These are phyloP conservation scores for Fraxinus americana DNA, from an alignment of 257 asterid genomes.

Conservation along the genomic window DNA sequence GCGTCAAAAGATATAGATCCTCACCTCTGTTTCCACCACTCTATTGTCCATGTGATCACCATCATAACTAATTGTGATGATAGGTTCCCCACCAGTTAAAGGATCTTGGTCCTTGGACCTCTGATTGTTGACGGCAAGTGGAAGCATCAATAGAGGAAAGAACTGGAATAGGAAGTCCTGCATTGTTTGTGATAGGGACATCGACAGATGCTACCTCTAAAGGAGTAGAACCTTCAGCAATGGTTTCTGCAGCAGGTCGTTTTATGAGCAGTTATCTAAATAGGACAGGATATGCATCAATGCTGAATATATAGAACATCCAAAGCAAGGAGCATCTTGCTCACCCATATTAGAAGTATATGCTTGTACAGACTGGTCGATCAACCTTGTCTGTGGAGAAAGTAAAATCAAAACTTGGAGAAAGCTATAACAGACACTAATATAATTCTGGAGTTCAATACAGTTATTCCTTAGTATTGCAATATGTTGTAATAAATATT, in stretches of 20 bases:
- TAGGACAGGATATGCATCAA: slow-evolving; percentile 1
- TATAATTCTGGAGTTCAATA: too few relatives aligned
- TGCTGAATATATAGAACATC: slow-evolving; percentile 12
- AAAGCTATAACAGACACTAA: too few relatives aligned
- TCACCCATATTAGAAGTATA: slow-evolving; percentile 38
- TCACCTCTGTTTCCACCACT: slow-evolving; percentile 43
- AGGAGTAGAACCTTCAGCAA: slow-evolving; percentile 33
- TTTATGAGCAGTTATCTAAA: slow-evolving; percentile 4
- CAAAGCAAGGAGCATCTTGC: slow-evolving; percentile 9
- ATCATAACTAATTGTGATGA: slow-evolving; percentile 36
- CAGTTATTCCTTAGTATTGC: too few relatives aligned
- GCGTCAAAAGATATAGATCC: background rate
- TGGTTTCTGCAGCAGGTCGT: slow-evolving; percentile 20
- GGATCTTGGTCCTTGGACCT: slow-evolving; percentile 42
- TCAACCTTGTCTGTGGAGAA: too few relatives aligned
- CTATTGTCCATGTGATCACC: slow-evolving; percentile 23
- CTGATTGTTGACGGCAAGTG: slow-evolving; percentile 33
- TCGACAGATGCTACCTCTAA: slow-evolving; percentile 31
- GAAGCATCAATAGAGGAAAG: slow-evolving; percentile 30
- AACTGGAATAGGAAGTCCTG: slow-evolving; percentile 30
- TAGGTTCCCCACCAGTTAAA: slow-evolving; percentile 39
- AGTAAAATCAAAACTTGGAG: too few relatives aligned
- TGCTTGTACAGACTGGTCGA: too few relatives aligned
- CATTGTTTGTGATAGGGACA: slow-evolving; percentile 28
- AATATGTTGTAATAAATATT: too few relatives aligned